Evolutionary conservation across 1,139 yeast species (phyloP), one percentile per base, ranked within the genome.

Genomic region (Magnusiomyces suaveolens): DNA sequence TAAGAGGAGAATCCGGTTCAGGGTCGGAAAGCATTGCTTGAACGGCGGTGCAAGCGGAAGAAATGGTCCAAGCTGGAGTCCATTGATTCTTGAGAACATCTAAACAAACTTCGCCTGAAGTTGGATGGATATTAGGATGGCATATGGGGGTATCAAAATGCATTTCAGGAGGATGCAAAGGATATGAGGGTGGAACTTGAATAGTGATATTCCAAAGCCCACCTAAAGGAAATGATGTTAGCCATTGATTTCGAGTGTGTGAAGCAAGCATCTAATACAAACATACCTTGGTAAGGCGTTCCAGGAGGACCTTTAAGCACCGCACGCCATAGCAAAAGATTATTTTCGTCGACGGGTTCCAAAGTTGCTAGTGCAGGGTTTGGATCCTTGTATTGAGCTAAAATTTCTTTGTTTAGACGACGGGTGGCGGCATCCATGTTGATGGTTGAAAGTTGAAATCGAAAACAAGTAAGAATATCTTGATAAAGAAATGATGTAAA

Each of bases 1-100:
- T 87, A 51, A 89, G 72, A 0, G 97, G 97, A 43, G 90, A 82
- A 62, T 85, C 85, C 0, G 95, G 92, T 65, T 85, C 96, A 0
- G 96, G 96, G 55, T 82, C 82, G 55, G 78, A 81, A 24, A 89
- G 69, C 59, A 89, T 75, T 65, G 82, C 76, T 54, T 84, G 72
- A 1, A 88, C 80, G 0, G 96, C 95, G 33, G 81, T 76, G 50
- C 87, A 74, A n/a, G 87, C 76, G 55, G 85, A 76, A 53, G 81
- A 73, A 47, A 89, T 66, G 46, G 86, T 82, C 95, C 96, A 89
- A 1, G 95, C 95, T 0, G 96, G 96, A 0, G 92, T 79, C 96
- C 96, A 89, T 58, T 77, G 78, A 43, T 65, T 67, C 61, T 81
- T 80, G 54, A 86, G 73, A 16, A 88, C 84, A 66, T 88, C 95